phyloP scores from a whole-genome alignment of 257 asterid species.

The Forsythia viridissima region DNA sequence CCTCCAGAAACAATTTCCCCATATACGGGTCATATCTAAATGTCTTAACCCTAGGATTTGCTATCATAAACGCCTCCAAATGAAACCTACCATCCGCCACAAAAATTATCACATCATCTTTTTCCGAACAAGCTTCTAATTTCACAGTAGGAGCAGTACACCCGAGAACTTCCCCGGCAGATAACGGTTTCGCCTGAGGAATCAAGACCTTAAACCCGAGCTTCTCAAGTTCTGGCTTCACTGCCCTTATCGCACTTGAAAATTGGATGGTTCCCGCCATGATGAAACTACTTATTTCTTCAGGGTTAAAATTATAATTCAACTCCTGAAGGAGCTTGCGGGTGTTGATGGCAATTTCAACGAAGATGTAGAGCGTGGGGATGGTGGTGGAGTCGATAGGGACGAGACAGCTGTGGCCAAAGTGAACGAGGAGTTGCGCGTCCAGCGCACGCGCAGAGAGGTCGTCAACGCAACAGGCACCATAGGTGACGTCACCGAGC shows the following conservation, averaged over 20 bases:
- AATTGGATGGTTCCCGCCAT: constrained; percentile 96
- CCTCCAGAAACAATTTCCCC: constrained; percentile 88
- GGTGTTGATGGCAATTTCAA: constrained; percentile 71
- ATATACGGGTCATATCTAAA: constrained; percentile 83
- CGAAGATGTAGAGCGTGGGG: constrained; percentile 83
- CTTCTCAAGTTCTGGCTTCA: constrained; percentile 76
- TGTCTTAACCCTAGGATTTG: constrained; percentile 72
- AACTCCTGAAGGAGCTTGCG: constrained; percentile 57
- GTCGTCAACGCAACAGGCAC: constrained; percentile 95
- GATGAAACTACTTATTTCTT: constrained; percentile 43
- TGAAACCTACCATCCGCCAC: constrained; percentile 97
- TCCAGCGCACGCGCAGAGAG: constrained; percentile 89
- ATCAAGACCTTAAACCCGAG: constrained; percentile 78
- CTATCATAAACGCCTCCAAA: constrained; percentile 97
- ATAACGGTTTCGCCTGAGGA: constrained; percentile 91
- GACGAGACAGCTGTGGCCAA: constrained; percentile 93
- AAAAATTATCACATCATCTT: constrained; percentile 61
- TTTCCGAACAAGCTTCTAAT: constrained; percentile 26
- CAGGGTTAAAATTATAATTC: constrained; percentile 56
- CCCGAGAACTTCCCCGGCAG: constrained; percentile 95
- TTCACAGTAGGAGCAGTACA: constrained; percentile 89
- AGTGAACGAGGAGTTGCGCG: constrained; percentile 83
- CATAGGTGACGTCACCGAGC: constrained; percentile 97
- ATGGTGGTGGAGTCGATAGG: constrained; percentile 76
- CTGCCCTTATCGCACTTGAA: constrained; percentile 77